Percentiles rank a stretch among this genome's conserved stretches.
Conservation (phyloP, 2,329 filamentous ascomycete genomes). For the Elsinoe batatas region DNA sequence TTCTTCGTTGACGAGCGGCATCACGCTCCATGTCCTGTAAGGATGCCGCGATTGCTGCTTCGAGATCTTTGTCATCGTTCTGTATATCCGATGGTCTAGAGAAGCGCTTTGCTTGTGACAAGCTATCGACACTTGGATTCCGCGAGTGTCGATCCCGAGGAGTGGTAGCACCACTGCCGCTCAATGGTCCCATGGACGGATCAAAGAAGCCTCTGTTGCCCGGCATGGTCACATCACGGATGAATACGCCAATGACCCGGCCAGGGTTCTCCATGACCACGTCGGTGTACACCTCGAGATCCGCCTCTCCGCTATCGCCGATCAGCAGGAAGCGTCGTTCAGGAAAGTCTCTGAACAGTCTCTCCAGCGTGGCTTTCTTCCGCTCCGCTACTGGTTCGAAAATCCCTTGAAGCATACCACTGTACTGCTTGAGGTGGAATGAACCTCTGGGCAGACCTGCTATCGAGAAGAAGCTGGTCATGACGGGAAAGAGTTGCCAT, state of each 20-base stretch:
- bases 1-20: slow-evolving; percentile 16
- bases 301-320: slow-evolving; percentile 92
- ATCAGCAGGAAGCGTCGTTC: slow-evolving; percentile 81
- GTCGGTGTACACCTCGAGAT: slow-evolving; percentile 94
- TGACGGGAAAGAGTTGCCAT: slow-evolving; percentile 89
- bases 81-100: slow-evolving; percentile 27
- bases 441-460: slow-evolving; percentile 78
- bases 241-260: slow-evolving; percentile 78
- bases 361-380: slow-evolving; percentile 80
- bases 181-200: slow-evolving; percentile 38
- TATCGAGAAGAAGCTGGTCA: slow-evolving; percentile 73
- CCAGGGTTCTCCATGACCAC: slow-evolving; percentile 77
- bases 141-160: slow-evolving; percentile 19
- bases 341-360: slow-evolving; percentile 81
- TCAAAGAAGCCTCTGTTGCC: slow-evolving; percentile 70
- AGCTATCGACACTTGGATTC: slow-evolving; percentile 23
- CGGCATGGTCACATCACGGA: slow-evolving; percentile 85
- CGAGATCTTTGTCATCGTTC: slow-evolving; percentile 39
- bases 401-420: slow-evolving; percentile 92
- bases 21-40: slow-evolving; percentile 35
- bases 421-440: slow-evolving; percentile 92
- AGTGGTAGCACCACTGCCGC: slow-evolving; percentile 24
- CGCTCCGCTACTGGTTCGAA: slow-evolving; percentile 95
- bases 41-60: slow-evolving; percentile 39
- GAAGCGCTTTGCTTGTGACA: slow-evolving; percentile 24